Evolutionary conservation across 768 basidiomycete genomes (phyloP), one percentile per base, ranked within the genome.

Genomic region (Brasilioporus rufonigricans): DNA sequence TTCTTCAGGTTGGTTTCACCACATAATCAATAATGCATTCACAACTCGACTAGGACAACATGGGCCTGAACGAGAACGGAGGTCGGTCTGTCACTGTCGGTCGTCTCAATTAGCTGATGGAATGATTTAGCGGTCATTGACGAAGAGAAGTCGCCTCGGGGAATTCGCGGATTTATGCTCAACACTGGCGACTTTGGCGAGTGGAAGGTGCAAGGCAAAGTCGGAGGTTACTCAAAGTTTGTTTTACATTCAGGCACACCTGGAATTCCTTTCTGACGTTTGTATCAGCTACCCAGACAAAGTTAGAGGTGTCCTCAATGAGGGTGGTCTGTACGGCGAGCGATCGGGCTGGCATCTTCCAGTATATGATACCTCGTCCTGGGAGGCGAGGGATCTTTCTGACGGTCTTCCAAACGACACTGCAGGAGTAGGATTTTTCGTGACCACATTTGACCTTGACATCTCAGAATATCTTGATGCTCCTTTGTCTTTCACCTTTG

Each of bases 401-500:
- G 61, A 75, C 21, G 87, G 89, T 5, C 75, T 91, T 21, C 86
- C 86, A 0, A 67, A 73, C 39, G 72, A 73, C 9, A 56, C 68
- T 16, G 81, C 91, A 5, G 91, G 91, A 16, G 79, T 91, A 24
- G 91, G 91, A 8, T 92, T 93, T 74, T 93, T 91, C 65, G 79
- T 87, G 21, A 85, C 89, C 7, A 86, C 82, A 0, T 89, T 93
- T 68, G 72, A 81, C 14, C 71, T 93, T 36, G 63, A 78, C 41
- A 75, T 92, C 29, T 81, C 85, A 0, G 57, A 66, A 12, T 82
- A 77, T 21, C 69, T 81, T n/a, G 91, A 93, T 61, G 79, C 82
- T 5, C 81, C 81, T 58, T 71, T 92, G 61, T 87, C 86, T 14
- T 89, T 92, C 65, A 81, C 77, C 1, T 92, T 91, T 64, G 79